A percentile compares a stretch with the other conserved stretches of the same genome.
phyloP scores from a whole-genome alignment of 768 basidiomycete genomes.

The Hortiboletus campestris region DNA sequence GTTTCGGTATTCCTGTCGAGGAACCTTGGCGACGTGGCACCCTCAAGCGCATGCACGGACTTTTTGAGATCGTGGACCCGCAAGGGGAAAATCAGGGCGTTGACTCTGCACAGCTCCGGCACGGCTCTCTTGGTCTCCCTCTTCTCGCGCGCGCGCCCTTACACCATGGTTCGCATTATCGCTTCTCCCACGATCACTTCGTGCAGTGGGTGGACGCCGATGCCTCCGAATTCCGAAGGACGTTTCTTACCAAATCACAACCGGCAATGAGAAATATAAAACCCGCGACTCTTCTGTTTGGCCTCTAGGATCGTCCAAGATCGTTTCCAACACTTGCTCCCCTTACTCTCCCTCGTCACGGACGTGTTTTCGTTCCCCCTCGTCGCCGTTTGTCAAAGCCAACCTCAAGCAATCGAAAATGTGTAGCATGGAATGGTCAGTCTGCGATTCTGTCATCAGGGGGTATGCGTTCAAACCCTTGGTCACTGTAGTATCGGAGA shows the following conservation, averaged over 20 bases:
- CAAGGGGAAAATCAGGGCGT: constrained; percentile 31
- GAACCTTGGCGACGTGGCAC: constrained; percentile 29
- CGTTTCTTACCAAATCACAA: constrained; percentile 30
- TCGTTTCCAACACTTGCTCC: background rate
- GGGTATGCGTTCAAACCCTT: constrained; percentile 7
- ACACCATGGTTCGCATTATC: constrained; percentile 12
- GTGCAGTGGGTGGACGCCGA: constrained; percentile 26
- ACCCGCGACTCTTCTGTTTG: constrained; percentile 11
- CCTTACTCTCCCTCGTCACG: background rate
- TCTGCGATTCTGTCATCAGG: constrained; percentile 3
- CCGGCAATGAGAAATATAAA: constrained; percentile 29
- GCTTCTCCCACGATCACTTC: constrained; percentile 36
- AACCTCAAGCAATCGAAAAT: constrained; percentile 31
- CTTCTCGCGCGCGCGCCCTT: constrained; percentile 2
- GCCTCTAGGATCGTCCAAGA: background rate
- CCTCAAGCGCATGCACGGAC: constrained; percentile 13
- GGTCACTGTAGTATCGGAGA: constrained; percentile 35
- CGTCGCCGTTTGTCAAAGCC: constrained; percentile 1
- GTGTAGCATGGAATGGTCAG: constrained; percentile 61
- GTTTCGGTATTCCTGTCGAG: constrained; percentile 29
- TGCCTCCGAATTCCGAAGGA: constrained; percentile 32
- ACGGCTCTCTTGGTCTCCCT: constrained; percentile 1
- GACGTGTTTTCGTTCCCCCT: background rate
- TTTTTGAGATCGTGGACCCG: constrained; percentile 18
- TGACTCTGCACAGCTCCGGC: constrained; percentile 22